A percentile compares a stretch with the other conserved stretches of the same genome.
These are phyloP conservation scores for Fusarium redolens DNA, from an alignment of 2,329 filamentous ascomycete species.

Conservation along the genomic window DNA sequence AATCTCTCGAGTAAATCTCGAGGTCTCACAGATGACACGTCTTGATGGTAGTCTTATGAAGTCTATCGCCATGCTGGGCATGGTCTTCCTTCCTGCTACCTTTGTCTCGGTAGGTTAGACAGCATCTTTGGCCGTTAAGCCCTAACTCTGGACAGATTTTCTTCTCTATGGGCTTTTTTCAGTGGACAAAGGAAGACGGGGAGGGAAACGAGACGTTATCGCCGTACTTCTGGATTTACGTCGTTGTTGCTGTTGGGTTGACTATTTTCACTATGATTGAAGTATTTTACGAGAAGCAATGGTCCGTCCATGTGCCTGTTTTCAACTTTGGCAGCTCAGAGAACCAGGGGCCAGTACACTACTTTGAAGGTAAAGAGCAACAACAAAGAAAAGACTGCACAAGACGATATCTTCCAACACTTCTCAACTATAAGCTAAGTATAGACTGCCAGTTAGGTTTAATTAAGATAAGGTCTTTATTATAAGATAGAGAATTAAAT, in stretches of 20 bases:
- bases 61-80: neutral
- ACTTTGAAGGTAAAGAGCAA: too few species aligned
- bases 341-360: neutral
- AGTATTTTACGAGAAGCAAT: neutral
- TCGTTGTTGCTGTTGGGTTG: neutral
- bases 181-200: neutral
- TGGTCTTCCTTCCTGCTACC: slow-evolving; percentile 9
- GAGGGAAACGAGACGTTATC: rapidly evolving
- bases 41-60: slow-evolving; percentile 4
- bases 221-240: neutral
- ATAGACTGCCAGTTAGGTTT: too few species aligned
- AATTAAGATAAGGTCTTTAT: too few species aligned
- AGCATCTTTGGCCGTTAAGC: rapidly evolving
- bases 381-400: too few species aligned
- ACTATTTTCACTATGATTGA: neutral
- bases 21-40: neutral
- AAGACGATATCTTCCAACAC: too few species aligned
- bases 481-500: too few species aligned
- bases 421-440: too few species aligned
- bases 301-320: neutral
- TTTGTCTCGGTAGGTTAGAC: slow-evolving; percentile 4
- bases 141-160: neutral
- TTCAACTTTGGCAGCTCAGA: neutral
- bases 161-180: slow-evolving; percentile 7
- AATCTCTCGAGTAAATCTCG: neutral